Evolutionary conservation across 2,329 filamentous ascomycete species (phyloP).

Genomic region (Colletotrichum truncatum): DNA sequence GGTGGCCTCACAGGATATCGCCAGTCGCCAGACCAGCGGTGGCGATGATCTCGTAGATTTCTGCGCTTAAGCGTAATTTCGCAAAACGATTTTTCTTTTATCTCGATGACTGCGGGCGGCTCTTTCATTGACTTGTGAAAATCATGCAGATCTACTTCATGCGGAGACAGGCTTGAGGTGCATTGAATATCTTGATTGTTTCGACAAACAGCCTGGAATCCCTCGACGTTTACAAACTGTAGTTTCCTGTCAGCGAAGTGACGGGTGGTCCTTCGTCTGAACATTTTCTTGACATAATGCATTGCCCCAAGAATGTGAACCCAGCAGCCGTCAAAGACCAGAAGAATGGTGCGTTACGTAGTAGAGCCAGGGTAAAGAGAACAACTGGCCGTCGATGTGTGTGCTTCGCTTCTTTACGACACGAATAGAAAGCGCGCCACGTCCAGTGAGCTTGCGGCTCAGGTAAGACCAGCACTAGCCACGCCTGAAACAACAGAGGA

Average conservation of each 20-base stretch:
- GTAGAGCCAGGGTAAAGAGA: too few species aligned
- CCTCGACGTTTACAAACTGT: neutral
- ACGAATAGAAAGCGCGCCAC: neutral
- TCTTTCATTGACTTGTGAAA: neutral
- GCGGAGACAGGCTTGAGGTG: neutral
- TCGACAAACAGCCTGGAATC: neutral
- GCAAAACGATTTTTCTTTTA: neutral
- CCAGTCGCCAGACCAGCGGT: neutral
- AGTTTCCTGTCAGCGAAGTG: neutral
- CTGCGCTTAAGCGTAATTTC: neutral
- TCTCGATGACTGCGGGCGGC: neutral
- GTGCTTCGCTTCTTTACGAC: neutral
- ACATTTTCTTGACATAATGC: conserved; percentile 8
- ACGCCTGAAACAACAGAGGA: neutral
- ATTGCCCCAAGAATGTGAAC: neutral
- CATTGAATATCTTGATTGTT: neutral
- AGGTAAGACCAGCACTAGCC: neutral
- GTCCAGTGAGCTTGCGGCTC: conserved; percentile 2
- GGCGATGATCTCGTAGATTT: conserved; percentile 1
- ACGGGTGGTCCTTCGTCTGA: conserved; percentile 11
- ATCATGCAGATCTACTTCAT: conserved; percentile 17
- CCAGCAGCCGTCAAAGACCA: neutral
- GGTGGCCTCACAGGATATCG: conserved; percentile 7
- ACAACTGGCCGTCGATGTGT: neutral
- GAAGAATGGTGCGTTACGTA: neutral